These are phyloP conservation scores for Colletotrichum cereale DNA, from an alignment of 2,329 filamentous ascomycete species.

Conservation along the genomic window DNA sequence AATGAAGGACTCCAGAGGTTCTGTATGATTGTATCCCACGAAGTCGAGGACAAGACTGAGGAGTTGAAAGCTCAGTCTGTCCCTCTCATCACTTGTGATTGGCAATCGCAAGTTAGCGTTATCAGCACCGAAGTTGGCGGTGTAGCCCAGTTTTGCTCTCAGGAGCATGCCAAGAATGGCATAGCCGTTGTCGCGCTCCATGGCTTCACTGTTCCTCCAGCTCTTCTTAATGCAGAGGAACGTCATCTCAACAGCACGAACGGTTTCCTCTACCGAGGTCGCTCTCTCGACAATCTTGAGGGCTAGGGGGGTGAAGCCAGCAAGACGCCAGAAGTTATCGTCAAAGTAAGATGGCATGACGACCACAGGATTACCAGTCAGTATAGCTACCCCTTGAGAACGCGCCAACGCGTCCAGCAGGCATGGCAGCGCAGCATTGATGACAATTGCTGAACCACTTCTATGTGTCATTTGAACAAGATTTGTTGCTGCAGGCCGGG, in stretches of 20 bases:
- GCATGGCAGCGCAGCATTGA: conserved; percentile 89
- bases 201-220: conserved; percentile 98
- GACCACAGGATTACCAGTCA: conserved; percentile 87
- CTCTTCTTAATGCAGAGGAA: conserved; percentile 89
- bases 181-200: conserved; percentile 96
- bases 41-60: conserved; percentile 85
- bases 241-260: conserved; percentile 84
- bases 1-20: conserved; percentile 89
- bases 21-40: conserved; percentile 86
- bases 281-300: conserved; percentile 88
- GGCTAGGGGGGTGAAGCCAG: conserved; percentile 89
- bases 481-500: conserved; percentile 75
- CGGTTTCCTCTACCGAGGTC: conserved; percentile 74
- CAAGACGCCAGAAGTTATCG: conserved; percentile 91
- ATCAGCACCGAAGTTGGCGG: conserved; percentile 49
- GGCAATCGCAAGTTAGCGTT: conserved; percentile 51
- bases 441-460: conserved; percentile 81
- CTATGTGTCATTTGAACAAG: conserved; percentile 78
- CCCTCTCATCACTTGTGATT: conserved; percentile 65
- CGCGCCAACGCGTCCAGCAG: conserved; percentile 90
- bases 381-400: conserved; percentile 82
- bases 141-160: conserved; percentile 81
- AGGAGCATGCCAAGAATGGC: conserved; percentile 87
- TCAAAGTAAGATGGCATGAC: conserved; percentile 87
- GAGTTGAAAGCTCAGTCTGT: conserved; percentile 71